A percentile compares a stretch with the other conserved stretches of the same genome.
Conservation (phyloP, 306 rosid genomes). For the Medicago arabica region DNA sequence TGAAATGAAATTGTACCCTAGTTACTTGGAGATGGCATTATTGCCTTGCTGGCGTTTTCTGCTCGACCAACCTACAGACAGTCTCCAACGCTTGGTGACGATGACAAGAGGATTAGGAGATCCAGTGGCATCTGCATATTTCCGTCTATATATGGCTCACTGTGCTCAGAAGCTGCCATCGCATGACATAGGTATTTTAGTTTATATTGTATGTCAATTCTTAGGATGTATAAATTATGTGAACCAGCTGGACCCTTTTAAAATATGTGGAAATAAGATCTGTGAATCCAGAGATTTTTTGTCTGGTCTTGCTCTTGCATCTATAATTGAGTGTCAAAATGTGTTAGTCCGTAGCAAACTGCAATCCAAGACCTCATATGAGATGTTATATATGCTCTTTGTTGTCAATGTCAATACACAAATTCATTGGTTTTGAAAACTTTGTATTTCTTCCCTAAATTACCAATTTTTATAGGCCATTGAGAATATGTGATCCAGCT, state of each 20-base stretch:
- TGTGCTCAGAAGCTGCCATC: constrained; percentile 79
- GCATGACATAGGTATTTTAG: constrained; percentile 67
- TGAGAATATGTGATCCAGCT: constrained; percentile 7
- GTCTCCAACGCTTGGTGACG: constrained; percentile 76
- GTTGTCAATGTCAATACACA: constrained; percentile 28
- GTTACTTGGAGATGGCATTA: constrained; percentile 95
- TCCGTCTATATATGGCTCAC: constrained; percentile 75
- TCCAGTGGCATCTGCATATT: constrained; percentile 91
- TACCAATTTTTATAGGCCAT: constrained; percentile 19
- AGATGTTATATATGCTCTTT: constrained; percentile 17
- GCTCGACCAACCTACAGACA: constrained; percentile 66
- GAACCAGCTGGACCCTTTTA: constrained; percentile 12
- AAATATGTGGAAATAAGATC: constrained; percentile 8
- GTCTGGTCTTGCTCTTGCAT: constrained; percentile 34
- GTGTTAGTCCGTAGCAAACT: constrained; percentile 9
- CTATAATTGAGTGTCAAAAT: constrained; percentile 24
- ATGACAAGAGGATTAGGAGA: constrained; percentile 92
- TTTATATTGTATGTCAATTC: constrained; percentile 5
- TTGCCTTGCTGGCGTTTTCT: constrained; percentile 91
- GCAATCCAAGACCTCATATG: constrained; percentile 19
- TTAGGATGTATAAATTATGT: constrained; percentile 32
- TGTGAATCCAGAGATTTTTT: constrained; percentile 14
- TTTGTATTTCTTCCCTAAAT: constrained; percentile 14
- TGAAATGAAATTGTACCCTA: constrained; percentile 50
- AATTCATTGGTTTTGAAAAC: constrained; percentile 30